These are phyloP conservation scores for Suhomyces chickasaworum DNA, from an alignment of 1,139 yeast species.

Conservation along the genomic window DNA sequence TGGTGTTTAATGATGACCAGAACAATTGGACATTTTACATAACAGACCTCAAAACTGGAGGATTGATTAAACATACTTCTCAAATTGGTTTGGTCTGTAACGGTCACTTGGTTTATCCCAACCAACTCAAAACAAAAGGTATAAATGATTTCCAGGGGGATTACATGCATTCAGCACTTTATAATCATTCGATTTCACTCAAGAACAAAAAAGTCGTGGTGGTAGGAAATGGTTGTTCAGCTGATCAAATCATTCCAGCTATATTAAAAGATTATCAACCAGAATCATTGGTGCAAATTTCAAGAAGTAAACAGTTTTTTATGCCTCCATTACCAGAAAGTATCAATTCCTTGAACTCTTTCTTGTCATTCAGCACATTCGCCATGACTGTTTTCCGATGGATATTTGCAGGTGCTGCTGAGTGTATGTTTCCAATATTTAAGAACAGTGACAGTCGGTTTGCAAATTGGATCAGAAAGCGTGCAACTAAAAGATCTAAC, in stretches of 20 bases:
- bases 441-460: conserved; percentile 31
- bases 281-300: conserved; percentile 35
- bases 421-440: conserved; percentile 39
- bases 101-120: conserved; percentile 45
- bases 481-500: conserved; percentile 23
- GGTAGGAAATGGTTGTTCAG: conserved; percentile 29
- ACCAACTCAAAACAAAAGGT: conserved; percentile 35
- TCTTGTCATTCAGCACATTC: conserved; percentile 28
- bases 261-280: conserved; percentile 34
- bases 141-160: conserved; percentile 46
- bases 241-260: conserved; percentile 27
- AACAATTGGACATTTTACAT: conserved; percentile 42
- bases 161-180: conserved; percentile 51
- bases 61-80: conserved; percentile 25
- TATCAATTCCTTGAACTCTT: conserved; percentile 26
- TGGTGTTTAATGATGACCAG: conserved; percentile 33
- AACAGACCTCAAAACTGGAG: conserved; percentile 38
- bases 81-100: conserved; percentile 35
- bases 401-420: conserved; percentile 34
- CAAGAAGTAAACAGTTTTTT: conserved; percentile 42
- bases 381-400: conserved; percentile 33
- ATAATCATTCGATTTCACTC: conserved; percentile 45
- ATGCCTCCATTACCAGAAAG: conserved; percentile 41
- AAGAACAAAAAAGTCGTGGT: conserved; percentile 26
- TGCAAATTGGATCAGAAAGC: conserved; percentile 31